These are phyloP conservation scores for Solanum hybrid DNA, from an alignment of 305 asterid genomes.

Conservation along the genomic window DNA sequence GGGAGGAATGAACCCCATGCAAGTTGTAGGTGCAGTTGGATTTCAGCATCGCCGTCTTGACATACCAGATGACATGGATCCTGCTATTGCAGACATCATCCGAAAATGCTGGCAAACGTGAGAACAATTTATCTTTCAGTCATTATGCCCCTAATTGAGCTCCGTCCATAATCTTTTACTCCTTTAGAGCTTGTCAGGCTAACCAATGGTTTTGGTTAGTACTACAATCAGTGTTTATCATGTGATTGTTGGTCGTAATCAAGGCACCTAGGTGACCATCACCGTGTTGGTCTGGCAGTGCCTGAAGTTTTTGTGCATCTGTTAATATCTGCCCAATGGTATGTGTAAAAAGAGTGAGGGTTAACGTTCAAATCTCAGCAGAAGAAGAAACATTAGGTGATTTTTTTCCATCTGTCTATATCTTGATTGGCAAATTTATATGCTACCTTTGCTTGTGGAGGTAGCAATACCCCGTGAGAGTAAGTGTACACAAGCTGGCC, in stretches of 20 bases:
- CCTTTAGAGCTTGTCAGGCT: not conserved
- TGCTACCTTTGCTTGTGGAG: not conserved
- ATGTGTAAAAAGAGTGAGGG: not conserved
- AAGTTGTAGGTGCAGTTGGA: conserved; percentile 98
- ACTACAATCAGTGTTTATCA: not conserved
- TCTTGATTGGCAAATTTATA: not conserved
- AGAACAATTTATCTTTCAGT: conserved; percentile 12
- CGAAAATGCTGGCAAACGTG: conserved; percentile 64
- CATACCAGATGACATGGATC: conserved; percentile 79
- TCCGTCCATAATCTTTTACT: not conserved
- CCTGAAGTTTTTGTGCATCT: not conserved
- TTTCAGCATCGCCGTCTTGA: conserved; percentile 97
- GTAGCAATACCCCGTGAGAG: not conserved
- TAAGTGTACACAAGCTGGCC: not conserved
- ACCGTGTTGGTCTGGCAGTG: not conserved
- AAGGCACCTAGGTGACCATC: not conserved
- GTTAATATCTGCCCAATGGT: not conserved
- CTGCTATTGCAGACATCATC: conserved; percentile 59
- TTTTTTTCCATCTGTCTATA: not conserved
- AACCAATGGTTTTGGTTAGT: not conserved
- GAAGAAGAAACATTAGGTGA: not conserved
- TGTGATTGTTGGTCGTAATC: not conserved
- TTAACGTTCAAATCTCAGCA: not conserved
- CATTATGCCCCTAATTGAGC: not conserved
- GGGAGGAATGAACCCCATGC: conserved; percentile 99